Percentiles rank a stretch among this genome's conserved stretches.
phyloP scores from a whole-genome alignment of 148 eudicot species.

The Hydrangea macrophylla region DNA sequence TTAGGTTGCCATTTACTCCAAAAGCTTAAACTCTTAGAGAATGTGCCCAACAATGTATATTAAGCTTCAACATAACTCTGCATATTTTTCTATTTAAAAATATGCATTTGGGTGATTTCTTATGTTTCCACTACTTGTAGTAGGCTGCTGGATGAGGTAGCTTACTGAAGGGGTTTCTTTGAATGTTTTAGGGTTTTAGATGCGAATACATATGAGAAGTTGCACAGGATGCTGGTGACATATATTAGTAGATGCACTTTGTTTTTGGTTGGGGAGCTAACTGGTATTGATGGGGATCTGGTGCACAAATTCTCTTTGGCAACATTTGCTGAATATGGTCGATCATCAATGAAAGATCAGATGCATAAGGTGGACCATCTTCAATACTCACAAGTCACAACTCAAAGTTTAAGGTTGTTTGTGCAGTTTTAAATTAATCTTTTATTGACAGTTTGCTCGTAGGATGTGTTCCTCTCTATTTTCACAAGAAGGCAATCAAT shows the following conservation, averaged over 20 bases:
- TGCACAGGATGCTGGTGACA: slow-evolving; percentile 49
- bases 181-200: slow-evolving; percentile 50
- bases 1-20: no score
- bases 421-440: background rate
- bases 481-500: slow-evolving; percentile 24
- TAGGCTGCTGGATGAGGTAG: slow-evolving; percentile 1
- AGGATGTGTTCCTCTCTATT: slow-evolving; percentile 40
- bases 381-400: slow-evolving; percentile 5
- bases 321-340: slow-evolving; percentile 44
- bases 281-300: slow-evolving; percentile 36
- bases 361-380: slow-evolving; percentile 44
- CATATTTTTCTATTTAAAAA: background rate
- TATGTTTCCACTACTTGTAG: background rate
- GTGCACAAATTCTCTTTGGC: slow-evolving; percentile 35
- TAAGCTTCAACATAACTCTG: no score
- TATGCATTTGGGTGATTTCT: background rate
- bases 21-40: no score
- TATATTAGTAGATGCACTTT: slow-evolving; percentile 44
- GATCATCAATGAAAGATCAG: slow-evolving; percentile 46
- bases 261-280: slow-evolving; percentile 48
- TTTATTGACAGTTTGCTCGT: slow-evolving; percentile 32
- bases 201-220: slow-evolving; percentile 34
- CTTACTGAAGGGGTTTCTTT: slow-evolving; percentile 15
- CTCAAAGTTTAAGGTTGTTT: background rate
- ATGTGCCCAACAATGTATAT: no score